These are phyloP conservation scores for Neurospora sp. DNA, from an alignment of 495 filamentous ascomycete species.

Conservation along the genomic window DNA sequence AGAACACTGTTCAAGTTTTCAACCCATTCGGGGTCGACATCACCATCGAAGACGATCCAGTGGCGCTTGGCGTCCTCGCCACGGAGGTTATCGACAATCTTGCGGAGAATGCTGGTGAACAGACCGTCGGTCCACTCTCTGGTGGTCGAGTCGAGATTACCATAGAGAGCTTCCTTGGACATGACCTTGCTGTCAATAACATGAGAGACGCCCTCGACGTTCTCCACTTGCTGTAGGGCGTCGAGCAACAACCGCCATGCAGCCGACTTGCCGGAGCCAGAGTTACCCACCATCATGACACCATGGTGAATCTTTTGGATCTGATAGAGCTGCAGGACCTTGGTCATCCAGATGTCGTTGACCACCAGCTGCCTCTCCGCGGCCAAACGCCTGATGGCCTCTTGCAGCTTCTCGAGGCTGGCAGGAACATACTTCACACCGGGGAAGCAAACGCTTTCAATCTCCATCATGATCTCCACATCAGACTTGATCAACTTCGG, in stretches of 20 bases:
- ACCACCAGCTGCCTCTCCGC: conserved; percentile 73
- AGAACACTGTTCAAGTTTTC: conserved; percentile 99
- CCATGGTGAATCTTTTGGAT: conserved; percentile 97
- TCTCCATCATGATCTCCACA: conserved; percentile 74
- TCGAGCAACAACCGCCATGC: conserved; percentile 93
- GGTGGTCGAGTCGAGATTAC: conserved; percentile 89
- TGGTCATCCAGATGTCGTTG: conserved; percentile 92
- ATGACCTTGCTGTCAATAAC: conserved; percentile 99
- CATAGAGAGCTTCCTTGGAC: conserved; percentile 96
- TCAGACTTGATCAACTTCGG: conserved; percentile 90
- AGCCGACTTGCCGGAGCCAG: conserved; percentile 87
- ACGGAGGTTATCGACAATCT: conserved; percentile 97
- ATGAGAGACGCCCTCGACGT: conserved; percentile 86
- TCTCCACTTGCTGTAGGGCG: conserved; percentile 82
- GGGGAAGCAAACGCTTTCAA: conserved; percentile 82
- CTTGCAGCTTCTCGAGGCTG: conserved; percentile 64
- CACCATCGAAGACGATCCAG: conserved; percentile 98
- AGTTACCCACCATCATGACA: conserved; percentile 99
- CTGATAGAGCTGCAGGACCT: conserved; percentile 91
- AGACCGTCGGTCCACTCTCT: conserved; percentile 97
- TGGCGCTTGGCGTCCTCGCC: conserved; percentile 93
- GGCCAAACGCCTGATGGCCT: conserved; percentile 74
- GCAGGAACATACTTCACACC: conserved; percentile 89
- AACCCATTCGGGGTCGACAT: conserved; percentile 99
- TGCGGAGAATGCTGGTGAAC: conserved; percentile 94